Evolutionary conservation across 1,284 basidiomycete genomes (phyloP), one percentile per base, ranked within the genome.

Genomic region (Malassezia obtusa): DNA sequence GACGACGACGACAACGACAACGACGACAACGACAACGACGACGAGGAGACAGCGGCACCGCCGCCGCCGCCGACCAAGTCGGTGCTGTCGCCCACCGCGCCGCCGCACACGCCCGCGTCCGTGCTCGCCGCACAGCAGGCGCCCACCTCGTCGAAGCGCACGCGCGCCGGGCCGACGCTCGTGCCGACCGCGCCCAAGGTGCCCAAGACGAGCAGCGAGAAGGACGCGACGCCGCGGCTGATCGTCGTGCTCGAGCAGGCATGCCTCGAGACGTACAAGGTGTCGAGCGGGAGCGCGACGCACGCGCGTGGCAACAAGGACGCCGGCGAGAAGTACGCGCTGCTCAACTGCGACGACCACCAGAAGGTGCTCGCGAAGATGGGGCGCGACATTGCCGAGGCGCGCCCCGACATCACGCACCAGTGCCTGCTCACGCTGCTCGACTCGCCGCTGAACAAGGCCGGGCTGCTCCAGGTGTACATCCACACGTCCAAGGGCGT

Each of bases 341-440:
- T 99, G 54, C 78, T 99, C 63, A 99, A 99, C 77, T 98, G 94
- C 76, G 92, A 99, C 75, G 92, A 99, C 52, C 92, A 98, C 77
- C 92, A 99, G 75, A 89, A 92, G 45, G 94, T 99, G 60, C 79
- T 99, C 56, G 92, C 94, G 7, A 96, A 95, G 77, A 95, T 91
- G 3, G 89, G 90, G 25, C 81, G 92, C 65, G 94, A 99, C 77
- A 98, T 98, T 63, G 91, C 94, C 19, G 91, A 96, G 76, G 92
- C 94, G 17, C 79, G 92, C 59, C 92, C 94, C 5, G 94, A 98
- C 76, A 98, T 98, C 71, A 98, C 94, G 0, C 92, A 99, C 76
- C 94, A 98, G 87, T 99, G 94, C 73, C 82, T 99, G 8, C 79
- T 99, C 59, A 99, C 92, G 0, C 80, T 99, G 10, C 83, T 99